Percentiles rank a stretch among this genome's conserved stretches.
phyloP scores from a whole-genome alignment of 73 alveolate species.

The Paramecium primaurelia region DNA sequence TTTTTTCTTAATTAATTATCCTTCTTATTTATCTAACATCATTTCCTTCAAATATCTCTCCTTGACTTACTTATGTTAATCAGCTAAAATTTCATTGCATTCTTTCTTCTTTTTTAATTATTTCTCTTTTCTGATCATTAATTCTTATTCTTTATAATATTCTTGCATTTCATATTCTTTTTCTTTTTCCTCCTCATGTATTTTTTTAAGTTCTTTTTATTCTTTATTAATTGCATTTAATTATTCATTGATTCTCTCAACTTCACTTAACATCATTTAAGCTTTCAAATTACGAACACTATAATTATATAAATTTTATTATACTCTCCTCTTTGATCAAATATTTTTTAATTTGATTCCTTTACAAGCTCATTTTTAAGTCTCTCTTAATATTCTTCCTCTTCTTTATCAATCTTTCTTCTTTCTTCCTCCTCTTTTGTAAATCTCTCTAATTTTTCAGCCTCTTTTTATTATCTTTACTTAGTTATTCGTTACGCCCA shows the following conservation, averaged over 20 bases:
- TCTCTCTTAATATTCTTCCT: constrained; percentile 1
- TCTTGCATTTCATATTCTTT: background rate
- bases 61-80: background rate
- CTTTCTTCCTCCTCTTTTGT: constrained; percentile 27
- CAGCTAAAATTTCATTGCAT: background rate
- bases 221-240: background rate
- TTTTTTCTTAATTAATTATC: background rate
- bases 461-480: constrained; percentile 4
- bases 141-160: constrained; percentile 6
- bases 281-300: constrained; percentile 30
- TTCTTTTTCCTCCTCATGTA: background rate
- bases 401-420: constrained; percentile 14
- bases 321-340: constrained; percentile 35
- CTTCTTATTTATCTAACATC: constrained; percentile 1
- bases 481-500: constrained; percentile 31
- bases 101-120: background rate
- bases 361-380: background rate
- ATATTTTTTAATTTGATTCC: constrained; percentile 28
- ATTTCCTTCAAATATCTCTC: constrained; percentile 6
- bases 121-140: background rate
- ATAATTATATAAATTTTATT: background rate
- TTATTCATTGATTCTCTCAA: constrained; percentile 12
- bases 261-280: constrained; percentile 5
- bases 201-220: background rate
- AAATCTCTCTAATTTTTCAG: constrained; percentile 32